phyloP scores from a whole-genome alignment of 2,329 filamentous ascomycete genomes.

The Fusarium oligoseptatum region DNA sequence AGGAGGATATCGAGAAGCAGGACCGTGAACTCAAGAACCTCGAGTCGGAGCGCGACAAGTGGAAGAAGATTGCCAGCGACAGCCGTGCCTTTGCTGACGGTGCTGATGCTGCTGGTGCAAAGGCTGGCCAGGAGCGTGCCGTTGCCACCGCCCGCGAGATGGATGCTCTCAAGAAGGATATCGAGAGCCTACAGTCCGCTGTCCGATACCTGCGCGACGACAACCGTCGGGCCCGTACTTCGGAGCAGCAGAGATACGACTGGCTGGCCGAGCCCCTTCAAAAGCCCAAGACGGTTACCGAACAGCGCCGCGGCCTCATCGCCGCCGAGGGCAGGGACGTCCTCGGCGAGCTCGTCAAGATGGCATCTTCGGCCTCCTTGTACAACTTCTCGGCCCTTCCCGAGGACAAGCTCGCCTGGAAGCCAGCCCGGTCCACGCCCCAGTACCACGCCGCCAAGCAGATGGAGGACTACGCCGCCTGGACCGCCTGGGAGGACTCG shows the following conservation, averaged over 20 bases:
- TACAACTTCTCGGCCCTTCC: slow-evolving; percentile 71
- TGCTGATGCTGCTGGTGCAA: slow-evolving; percentile 63
- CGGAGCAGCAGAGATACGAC: slow-evolving; percentile 67
- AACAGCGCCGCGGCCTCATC: slow-evolving; percentile 66
- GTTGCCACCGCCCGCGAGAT: slow-evolving; percentile 80
- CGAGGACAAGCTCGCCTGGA: slow-evolving; percentile 74
- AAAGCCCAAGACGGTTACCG: slow-evolving; percentile 58
- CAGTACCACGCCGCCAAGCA: slow-evolving; percentile 76
- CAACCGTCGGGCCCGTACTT: slow-evolving; percentile 71
- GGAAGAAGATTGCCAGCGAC: slow-evolving; percentile 78
- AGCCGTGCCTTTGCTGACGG: slow-evolving; percentile 67
- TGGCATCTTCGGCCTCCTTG: slow-evolving; percentile 68
- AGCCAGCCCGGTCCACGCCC: slow-evolving; percentile 72
- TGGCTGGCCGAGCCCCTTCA: slow-evolving; percentile 74
- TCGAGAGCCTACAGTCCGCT: slow-evolving; percentile 73
- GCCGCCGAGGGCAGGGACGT: slow-evolving; percentile 73
- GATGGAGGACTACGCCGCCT: slow-evolving; percentile 74
- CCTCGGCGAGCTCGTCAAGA: slow-evolving; percentile 73
- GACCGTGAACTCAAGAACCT: slow-evolving; percentile 75
- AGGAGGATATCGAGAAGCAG: slow-evolving; percentile 75
- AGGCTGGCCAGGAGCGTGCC: slow-evolving; percentile 74
- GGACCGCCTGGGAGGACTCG: slow-evolving; percentile 69
- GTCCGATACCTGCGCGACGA: slow-evolving; percentile 78
- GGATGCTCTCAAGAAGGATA: slow-evolving; percentile 77
- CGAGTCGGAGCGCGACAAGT: slow-evolving; percentile 76